phyloP scores from a whole-genome alignment of 208 protist genomes.

The Crithidia sp. region DNA sequence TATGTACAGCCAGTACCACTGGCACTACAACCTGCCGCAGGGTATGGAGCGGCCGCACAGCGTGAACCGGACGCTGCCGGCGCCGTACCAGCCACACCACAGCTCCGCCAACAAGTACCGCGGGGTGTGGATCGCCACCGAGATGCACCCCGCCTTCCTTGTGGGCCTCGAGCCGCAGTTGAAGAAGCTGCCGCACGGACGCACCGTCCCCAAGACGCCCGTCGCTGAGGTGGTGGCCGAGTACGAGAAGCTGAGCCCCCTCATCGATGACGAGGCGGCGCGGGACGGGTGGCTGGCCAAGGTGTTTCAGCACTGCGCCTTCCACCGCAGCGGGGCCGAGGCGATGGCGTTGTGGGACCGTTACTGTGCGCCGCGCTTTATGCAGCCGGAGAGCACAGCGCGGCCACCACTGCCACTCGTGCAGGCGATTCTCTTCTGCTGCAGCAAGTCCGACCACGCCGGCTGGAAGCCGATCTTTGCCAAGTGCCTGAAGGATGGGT shows the following conservation, averaged over 20 bases:
- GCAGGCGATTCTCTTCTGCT: constrained; percentile 84
- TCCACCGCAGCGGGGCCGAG: constrained; percentile 64
- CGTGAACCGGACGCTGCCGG: constrained; percentile 80
- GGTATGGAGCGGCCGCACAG: constrained; percentile 83
- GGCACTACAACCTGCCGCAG: constrained; percentile 91
- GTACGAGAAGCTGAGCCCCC: constrained; percentile 63
- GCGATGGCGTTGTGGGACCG: constrained; percentile 79
- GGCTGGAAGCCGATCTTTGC: constrained; percentile 80
- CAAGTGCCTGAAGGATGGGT: constrained; percentile 75
- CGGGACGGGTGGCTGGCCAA: constrained; percentile 87
- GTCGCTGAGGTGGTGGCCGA: constrained; percentile 79
- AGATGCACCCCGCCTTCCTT: constrained; percentile 81
- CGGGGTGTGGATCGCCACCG: constrained; percentile 84
- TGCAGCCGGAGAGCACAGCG: constrained; percentile 32
- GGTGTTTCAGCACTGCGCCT: constrained; percentile 87
- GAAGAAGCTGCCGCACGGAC: constrained; percentile 82
- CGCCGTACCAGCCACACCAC: constrained; percentile 67
- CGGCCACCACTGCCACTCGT: constrained; percentile 73
- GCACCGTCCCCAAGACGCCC: constrained; percentile 72
- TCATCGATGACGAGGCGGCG: constrained; percentile 71
- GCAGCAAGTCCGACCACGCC: constrained; percentile 66
- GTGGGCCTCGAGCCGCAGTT: constrained; percentile 84
- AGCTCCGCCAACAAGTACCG: constrained; percentile 82
- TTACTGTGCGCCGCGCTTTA: constrained; percentile 71
- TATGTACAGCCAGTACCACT: constrained; percentile 87